phyloP scores from a whole-genome alignment of 2,329 filamentous ascomycete genomes.

The Cercospora sesami region DNA sequence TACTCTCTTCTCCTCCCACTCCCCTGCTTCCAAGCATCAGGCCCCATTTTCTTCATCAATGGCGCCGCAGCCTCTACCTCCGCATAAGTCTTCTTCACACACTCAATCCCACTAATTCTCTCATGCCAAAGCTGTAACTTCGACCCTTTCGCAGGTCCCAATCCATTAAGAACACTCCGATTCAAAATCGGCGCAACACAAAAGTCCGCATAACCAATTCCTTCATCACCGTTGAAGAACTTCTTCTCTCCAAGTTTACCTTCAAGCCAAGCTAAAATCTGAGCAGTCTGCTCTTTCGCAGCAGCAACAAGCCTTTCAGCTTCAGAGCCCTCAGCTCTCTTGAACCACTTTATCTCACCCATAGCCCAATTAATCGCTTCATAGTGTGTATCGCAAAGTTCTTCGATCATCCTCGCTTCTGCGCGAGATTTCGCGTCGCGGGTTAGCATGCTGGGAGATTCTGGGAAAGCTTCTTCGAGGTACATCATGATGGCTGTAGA shows the following conservation, averaged over 20 bases:
- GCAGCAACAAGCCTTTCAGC: slow-evolving; percentile 32
- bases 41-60: slow-evolving; percentile 22
- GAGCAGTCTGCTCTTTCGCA: slow-evolving; percentile 30
- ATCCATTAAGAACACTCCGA: slow-evolving; percentile 29
- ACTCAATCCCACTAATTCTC: slow-evolving; percentile 23
- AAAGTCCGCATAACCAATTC: slow-evolving; percentile 36
- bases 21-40: slow-evolving; percentile 19
- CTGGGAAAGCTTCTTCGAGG: slow-evolving; percentile 35
- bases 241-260: slow-evolving; percentile 30
- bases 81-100: slow-evolving; percentile 31
- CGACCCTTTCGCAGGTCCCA: slow-evolving; percentile 23
- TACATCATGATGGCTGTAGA: slow-evolving; percentile 38
- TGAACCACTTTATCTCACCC: slow-evolving; percentile 31
- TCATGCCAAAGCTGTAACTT: slow-evolving; percentile 29
- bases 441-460: slow-evolving; percentile 21
- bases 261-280: slow-evolving; percentile 33
- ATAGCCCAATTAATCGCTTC: slow-evolving; percentile 38
- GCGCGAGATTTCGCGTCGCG: slow-evolving; percentile 25
- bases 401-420: slow-evolving; percentile 36
- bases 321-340: slow-evolving; percentile 29
- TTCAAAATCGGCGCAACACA: slow-evolving; percentile 34
- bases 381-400: slow-evolving; percentile 36
- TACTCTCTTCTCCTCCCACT: slow-evolving; percentile 30
- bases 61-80: slow-evolving; percentile 30
- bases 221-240: slow-evolving; percentile 33